phyloP scores from a whole-genome alignment of 169 alveolate genomes.

The Cryptosporidium tyzzeri region DNA sequence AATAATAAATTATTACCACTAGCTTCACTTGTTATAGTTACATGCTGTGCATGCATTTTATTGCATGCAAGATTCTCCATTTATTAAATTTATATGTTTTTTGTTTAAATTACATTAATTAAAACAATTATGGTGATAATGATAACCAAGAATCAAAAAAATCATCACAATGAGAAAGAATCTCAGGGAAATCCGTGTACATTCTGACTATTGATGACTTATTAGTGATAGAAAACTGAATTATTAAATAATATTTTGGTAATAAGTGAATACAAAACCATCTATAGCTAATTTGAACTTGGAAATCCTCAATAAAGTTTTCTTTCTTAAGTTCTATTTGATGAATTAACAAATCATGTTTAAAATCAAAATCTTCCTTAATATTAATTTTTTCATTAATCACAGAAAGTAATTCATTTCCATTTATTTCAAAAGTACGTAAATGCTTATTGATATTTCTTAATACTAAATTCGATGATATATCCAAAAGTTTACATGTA shows the following conservation, averaged over 20 bases:
- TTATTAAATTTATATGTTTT: not conserved
- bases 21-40: not conserved
- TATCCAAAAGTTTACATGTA: conserved; percentile 45
- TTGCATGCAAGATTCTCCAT: not conserved
- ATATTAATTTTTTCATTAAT: conserved; percentile 19
- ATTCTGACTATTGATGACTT: conserved; percentile 18
- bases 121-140: not conserved
- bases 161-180: conserved; percentile 43
- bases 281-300: conserved; percentile 5
- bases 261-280: conserved; percentile 57
- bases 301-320: not conserved
- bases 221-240: conserved; percentile 53
- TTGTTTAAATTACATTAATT: not conserved
- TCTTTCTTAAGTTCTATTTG: not conserved
- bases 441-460: conserved; percentile 15
- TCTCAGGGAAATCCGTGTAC: conserved; percentile 40
- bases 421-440: conserved; percentile 4
- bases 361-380: conserved; percentile 42
- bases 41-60: not conserved
- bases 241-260: conserved; percentile 30
- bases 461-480: not conserved
- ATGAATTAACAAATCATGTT: conserved; percentile 61
- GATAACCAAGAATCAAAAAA: conserved; percentile 37
- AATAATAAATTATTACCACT: no score
- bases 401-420: not conserved